These are phyloP conservation scores for Ophiosphaerella herpotricha DNA, from an alignment of 2,329 filamentous ascomycete species.

Conservation along the genomic window DNA sequence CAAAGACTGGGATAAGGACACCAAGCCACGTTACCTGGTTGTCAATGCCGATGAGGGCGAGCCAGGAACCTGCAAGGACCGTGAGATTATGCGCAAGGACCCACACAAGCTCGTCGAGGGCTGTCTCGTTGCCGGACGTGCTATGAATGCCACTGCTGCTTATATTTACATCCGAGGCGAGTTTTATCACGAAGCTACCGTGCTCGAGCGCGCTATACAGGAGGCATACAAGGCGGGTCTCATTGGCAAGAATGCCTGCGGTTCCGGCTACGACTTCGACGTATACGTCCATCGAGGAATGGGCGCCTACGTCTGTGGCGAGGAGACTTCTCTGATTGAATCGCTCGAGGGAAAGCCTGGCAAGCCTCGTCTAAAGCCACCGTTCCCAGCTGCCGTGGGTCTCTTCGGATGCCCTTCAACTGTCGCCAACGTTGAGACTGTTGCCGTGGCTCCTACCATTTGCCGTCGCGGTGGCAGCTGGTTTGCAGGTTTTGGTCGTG, in stretches of 20 bases:
- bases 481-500: conserved; percentile 93
- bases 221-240: conserved; percentile 94
- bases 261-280: conserved; percentile 96
- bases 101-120: conserved; percentile 98
- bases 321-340: conserved; percentile 97
- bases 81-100: conserved; percentile 99
- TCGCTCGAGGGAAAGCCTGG: conserved; percentile 98
- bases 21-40: conserved; percentile 91
- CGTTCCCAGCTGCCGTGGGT: conserved; percentile 95
- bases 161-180: conserved; percentile 99
- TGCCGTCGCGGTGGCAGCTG: conserved; percentile 88
- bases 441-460: conserved; percentile 94
- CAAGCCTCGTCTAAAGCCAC: conserved; percentile 97
- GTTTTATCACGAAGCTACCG: conserved; percentile 93
- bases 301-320: conserved; percentile 96
- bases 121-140: conserved; percentile 91
- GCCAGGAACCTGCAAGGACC: conserved; percentile 98
- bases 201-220: conserved; percentile 93
- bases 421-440: conserved; percentile 96
- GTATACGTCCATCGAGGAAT: conserved; percentile 95
- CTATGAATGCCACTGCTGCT: conserved; percentile 98
- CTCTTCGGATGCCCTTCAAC: conserved; percentile 98
- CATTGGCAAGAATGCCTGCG: conserved; percentile 98
- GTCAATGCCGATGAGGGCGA: conserved; percentile 99
- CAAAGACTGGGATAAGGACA: conserved; percentile 99